phyloP scores from a whole-genome alignment of 306 rosid species.

The Lagenaria siceraria region DNA sequence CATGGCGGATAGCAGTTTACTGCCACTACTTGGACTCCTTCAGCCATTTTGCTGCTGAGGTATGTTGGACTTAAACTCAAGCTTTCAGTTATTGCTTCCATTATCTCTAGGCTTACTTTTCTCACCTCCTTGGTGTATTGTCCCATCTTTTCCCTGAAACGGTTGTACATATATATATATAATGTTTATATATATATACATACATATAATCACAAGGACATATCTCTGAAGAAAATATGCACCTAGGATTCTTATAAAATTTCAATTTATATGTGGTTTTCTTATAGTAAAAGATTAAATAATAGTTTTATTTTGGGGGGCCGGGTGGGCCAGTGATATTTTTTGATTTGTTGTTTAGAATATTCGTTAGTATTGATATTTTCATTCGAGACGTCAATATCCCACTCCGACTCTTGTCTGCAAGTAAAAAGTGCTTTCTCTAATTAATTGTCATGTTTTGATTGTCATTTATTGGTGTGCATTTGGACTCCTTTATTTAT shows the following conservation, averaged over 20 bases:
- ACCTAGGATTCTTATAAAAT: not conserved
- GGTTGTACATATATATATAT: not conserved
- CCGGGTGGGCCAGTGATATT: not conserved
- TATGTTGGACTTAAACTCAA: constrained; percentile 24
- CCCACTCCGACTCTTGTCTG: not conserved
- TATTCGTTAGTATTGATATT: not conserved
- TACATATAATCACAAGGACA: not conserved
- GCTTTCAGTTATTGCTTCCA: constrained; percentile 33
- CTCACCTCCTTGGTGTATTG: constrained; percentile 29
- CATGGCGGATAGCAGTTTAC: constrained; percentile 45
- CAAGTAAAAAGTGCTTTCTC: not conserved
- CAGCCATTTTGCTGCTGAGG: constrained; percentile 16
- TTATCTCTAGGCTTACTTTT: constrained; percentile 23
- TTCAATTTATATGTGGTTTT: not conserved
- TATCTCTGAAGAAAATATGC: not conserved
- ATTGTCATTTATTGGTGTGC: not conserved
- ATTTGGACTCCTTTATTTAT: not conserved
- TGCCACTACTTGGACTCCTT: constrained; percentile 36
- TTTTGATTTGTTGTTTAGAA: not conserved
- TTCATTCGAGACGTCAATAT: not conserved
- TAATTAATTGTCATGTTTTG: not conserved
- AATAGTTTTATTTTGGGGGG: not conserved
- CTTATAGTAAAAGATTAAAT: not conserved
- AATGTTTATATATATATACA: not conserved
- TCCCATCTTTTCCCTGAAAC: constrained; percentile 38